Percentiles rank a stretch among this genome's conserved stretches.
phyloP scores from a whole-genome alignment of 805 yeast genomes.

The Starmerella geochares region DNA sequence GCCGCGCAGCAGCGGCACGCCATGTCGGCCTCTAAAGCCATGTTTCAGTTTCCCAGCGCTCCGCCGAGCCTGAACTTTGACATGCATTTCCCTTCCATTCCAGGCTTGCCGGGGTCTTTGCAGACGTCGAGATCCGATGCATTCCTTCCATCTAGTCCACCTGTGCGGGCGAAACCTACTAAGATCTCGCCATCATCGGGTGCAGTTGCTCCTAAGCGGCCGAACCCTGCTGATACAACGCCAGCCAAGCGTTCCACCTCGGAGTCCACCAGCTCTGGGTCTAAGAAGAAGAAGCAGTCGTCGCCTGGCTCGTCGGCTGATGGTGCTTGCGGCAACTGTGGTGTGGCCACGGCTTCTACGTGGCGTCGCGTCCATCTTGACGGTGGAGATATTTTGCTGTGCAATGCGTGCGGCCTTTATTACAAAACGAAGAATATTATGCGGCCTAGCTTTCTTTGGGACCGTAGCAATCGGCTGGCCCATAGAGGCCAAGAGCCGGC shows the following conservation, averaged over 20 bases:
- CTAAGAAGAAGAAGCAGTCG: conserved; percentile 3
- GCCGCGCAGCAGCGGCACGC: neutral
- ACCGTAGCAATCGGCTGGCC: conserved; percentile 6
- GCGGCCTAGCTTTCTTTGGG: conserved; percentile 31
- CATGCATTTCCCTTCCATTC: neutral
- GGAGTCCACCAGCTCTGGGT: neutral
- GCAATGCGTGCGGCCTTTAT: conserved; percentile 32
- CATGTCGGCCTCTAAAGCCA: neutral
- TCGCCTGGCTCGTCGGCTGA: conserved; percentile 10
- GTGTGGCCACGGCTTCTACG: conserved; percentile 21
- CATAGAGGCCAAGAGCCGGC: neutral
- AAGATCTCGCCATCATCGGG: neutral
- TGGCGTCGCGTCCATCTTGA: conserved; percentile 21
- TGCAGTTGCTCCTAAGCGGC: neutral
- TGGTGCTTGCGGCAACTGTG: conserved; percentile 24
- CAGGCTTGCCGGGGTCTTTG: neutral
- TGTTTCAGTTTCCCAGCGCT: neutral
- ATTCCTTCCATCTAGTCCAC: conserved; percentile 19
- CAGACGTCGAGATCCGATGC: conserved; percentile 2
- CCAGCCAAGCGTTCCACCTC: conserved; percentile 8
- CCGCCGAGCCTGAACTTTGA: neutral
- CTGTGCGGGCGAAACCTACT: conserved; percentile 16
- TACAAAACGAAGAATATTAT: conserved; percentile 26
- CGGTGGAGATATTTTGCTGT: conserved; percentile 18
- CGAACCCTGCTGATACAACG: neutral